A percentile compares a stretch with the other conserved stretches of the same genome.
phyloP scores from a whole-genome alignment of 257 asterid genomes.

The Nicotiana benthamiana region DNA sequence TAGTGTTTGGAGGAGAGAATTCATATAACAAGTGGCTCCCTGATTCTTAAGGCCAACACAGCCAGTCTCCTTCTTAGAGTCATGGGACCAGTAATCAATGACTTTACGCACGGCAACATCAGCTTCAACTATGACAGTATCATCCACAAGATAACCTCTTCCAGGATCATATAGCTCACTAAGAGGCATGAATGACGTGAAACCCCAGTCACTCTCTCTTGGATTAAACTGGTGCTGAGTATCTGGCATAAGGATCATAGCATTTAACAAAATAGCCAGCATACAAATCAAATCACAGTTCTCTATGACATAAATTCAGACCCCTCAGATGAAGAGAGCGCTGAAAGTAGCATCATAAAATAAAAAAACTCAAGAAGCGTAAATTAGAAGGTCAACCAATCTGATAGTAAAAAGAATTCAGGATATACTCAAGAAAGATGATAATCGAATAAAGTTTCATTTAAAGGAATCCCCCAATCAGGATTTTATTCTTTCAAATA shows the following conservation, averaged over 20 bases:
- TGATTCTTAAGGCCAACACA: slow-evolving; percentile 18
- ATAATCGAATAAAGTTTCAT: neutral
- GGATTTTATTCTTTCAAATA: neutral
- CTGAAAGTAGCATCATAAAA: neutral
- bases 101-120: slow-evolving; percentile 62
- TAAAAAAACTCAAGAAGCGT: neutral
- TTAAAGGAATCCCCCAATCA: neutral
- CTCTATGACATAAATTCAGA: neutral
- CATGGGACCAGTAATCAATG: slow-evolving; percentile 55
- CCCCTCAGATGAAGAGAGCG: neutral
- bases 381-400: neutral
- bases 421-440: neutral
- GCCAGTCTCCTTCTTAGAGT: slow-evolving; percentile 68
- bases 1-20: slow-evolving; percentile 14
- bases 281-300: neutral
- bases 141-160: slow-evolving; percentile 53
- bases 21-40: slow-evolving; percentile 20
- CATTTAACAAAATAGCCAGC: neutral
- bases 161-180: slow-evolving; percentile 58
- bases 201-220: slow-evolving; percentile 74
- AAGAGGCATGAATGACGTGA: slow-evolving; percentile 68
- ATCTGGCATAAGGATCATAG: slow-evolving; percentile 26
- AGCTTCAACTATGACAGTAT: slow-evolving; percentile 51
- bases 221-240: slow-evolving; percentile 60
- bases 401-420: neutral